Conservation (phyloP, 495 filamentous ascomycete species). For the Neurospora sp. region DNA sequence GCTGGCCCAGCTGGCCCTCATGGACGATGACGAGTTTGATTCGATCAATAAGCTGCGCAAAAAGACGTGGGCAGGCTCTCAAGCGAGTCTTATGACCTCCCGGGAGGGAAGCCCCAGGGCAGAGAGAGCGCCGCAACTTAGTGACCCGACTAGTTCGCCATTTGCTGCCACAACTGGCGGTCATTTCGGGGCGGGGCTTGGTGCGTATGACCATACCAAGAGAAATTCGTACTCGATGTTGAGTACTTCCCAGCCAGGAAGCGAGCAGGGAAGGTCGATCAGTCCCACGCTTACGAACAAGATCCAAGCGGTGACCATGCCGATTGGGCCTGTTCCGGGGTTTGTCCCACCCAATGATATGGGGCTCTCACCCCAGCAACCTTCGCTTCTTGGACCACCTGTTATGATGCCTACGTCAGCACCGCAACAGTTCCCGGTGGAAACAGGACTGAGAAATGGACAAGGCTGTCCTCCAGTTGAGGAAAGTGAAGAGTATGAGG, state of each 20-base stretch:
- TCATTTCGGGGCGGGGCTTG: neutral
- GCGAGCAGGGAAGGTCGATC: neutral
- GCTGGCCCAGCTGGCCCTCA: slow-evolving; percentile 60
- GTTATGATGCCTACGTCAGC: neutral
- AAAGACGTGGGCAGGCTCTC: slow-evolving; percentile 72
- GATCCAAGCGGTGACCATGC: neutral
- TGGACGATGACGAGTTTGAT: slow-evolving; percentile 50
- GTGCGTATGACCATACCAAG: neutral
- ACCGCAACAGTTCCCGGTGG: neutral
- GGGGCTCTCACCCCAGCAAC: neutral
- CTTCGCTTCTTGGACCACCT: neutral
- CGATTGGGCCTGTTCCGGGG: neutral
- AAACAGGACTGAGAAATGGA: neutral
- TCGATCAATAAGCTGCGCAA: slow-evolving; percentile 63
- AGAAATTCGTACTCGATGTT: neutral
- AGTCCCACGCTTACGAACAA: neutral
- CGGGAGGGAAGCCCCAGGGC: slow-evolving; percentile 47
- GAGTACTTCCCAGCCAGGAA: neutral
- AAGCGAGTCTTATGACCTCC: slow-evolving; percentile 55
- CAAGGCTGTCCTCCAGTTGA: neutral
- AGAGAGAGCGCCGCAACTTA: slow-evolving; percentile 16
- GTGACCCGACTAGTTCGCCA: neutral
- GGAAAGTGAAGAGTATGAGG: neutral
- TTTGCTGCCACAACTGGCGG: neutral
- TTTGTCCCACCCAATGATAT: neutral